A percentile compares a stretch with the other conserved stretches of the same genome.
Conservation (phyloP, 2,329 filamentous ascomycete species). For the Cladobotryum mycophilum region DNA sequence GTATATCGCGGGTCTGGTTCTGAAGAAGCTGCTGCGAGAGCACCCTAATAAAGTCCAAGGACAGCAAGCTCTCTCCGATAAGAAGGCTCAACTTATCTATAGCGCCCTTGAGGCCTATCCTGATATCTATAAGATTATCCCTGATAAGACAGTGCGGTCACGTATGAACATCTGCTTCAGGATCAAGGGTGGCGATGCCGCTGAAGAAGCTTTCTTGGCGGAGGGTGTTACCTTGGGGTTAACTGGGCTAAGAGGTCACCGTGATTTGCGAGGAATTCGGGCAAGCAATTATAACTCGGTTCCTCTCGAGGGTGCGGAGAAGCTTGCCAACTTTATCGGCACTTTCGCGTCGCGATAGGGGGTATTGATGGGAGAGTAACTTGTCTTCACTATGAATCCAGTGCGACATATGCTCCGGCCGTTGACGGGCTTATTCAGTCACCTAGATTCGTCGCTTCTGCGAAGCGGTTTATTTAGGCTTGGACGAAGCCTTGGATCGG, state of each 20-base stretch:
- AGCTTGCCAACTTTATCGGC: slow-evolving; percentile 58
- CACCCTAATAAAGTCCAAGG: not conserved
- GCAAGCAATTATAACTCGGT: slow-evolving; percentile 89
- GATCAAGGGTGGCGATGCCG: slow-evolving; percentile 38
- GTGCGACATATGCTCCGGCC: too few relatives aligned
- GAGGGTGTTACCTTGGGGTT: slow-evolving; percentile 59
- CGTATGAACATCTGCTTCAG: slow-evolving; percentile 75
- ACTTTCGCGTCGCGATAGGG: too few relatives aligned
- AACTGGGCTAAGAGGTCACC: slow-evolving; percentile 80
- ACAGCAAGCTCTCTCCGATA: slow-evolving; percentile 48
- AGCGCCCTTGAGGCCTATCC: slow-evolving; percentile 66
- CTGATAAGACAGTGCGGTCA: slow-evolving; percentile 67
- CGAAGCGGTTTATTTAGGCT: too few relatives aligned
- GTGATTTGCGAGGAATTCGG: slow-evolving; percentile 79
- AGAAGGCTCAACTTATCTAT: slow-evolving; percentile 76
- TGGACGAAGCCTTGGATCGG: too few relatives aligned
- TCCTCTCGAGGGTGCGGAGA: slow-evolving; percentile 58
- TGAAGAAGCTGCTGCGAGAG: slow-evolving; percentile 55
- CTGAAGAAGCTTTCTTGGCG: slow-evolving; percentile 75
- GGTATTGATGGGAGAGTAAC: too few relatives aligned
- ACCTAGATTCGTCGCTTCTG: too few relatives aligned
- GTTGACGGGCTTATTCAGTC: too few relatives aligned
- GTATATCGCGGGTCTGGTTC: slow-evolving; percentile 83
- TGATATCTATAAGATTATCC: slow-evolving; percentile 69
- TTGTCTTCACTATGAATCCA: too few relatives aligned